Evolutionary conservation across 495 filamentous ascomycete species (phyloP).

Genomic region (Thozetella sp.): DNA sequence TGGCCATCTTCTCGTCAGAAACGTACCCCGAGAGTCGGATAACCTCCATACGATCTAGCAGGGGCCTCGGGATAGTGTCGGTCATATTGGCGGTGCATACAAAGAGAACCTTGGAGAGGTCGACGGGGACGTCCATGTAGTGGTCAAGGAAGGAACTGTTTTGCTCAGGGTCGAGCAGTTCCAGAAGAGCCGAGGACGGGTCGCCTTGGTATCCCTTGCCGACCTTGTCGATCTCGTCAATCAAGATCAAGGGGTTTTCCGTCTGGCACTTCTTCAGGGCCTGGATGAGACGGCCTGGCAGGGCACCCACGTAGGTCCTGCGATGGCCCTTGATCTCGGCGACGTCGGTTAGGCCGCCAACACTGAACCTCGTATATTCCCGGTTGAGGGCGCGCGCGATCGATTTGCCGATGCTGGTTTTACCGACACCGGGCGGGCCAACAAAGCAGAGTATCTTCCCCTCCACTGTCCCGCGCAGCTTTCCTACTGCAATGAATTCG

Average conservation of each 20-base stretch:
- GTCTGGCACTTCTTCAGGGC: conserved; percentile 99
- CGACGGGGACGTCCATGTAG: conserved; percentile 98
- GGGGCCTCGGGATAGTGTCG: conserved; percentile 93
- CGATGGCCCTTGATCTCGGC: conserved; percentile 99
- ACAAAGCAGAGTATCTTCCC: conserved; percentile 99
- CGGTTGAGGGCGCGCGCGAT: conserved; percentile 93
- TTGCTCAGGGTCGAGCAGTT: conserved; percentile 95
- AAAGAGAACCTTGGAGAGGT: conserved; percentile 97
- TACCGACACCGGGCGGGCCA: conserved; percentile 92
- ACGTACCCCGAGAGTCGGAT: conserved; percentile 98
- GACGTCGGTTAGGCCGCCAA: conserved; percentile 95
- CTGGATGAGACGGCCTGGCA: conserved; percentile 96
- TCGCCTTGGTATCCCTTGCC: conserved; percentile 95
- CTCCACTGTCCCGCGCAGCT: conserved; percentile 95
- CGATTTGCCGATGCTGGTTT: conserved; percentile 98
- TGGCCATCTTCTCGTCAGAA: conserved; percentile 98
- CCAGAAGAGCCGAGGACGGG: conserved; percentile 90
- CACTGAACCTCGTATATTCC: conserved; percentile 97
- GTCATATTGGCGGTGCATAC: conserved; percentile 99
- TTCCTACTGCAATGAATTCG: conserved; percentile 98
- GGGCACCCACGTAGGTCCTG: conserved; percentile 93
- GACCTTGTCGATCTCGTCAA: conserved; percentile 98
- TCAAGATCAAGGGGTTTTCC: conserved; percentile 94
- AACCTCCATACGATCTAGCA: conserved; percentile 97
- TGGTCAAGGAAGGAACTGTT: conserved; percentile 98